These are phyloP conservation scores for Rubus parviflorus DNA, from an alignment of 306 rosid genomes.

Conservation along the genomic window DNA sequence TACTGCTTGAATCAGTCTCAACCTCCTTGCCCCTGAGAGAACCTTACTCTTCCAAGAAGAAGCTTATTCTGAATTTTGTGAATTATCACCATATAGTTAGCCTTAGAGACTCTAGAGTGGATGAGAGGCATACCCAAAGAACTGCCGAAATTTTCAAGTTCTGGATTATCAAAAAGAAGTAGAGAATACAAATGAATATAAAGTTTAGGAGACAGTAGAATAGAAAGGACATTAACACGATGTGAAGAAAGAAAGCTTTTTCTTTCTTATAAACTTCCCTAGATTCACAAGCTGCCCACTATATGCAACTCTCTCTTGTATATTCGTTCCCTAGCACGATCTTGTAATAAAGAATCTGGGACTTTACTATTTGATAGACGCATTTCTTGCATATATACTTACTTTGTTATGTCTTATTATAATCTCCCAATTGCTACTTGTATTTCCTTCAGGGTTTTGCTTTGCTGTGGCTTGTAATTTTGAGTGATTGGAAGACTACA, in stretches of 20 bases:
- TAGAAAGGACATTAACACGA: neutral
- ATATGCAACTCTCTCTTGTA: neutral
- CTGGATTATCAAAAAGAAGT: neutral
- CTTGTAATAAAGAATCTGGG: neutral
- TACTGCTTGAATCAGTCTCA: no score
- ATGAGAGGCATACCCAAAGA: neutral
- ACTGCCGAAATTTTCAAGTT: neutral
- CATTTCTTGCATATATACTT: neutral
- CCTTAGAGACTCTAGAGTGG: neutral
- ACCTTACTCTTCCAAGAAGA: no score
- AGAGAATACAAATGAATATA: neutral
- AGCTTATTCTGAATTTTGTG: neutral
- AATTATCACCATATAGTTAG: neutral
- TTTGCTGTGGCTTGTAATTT: slow-evolving; percentile 4
- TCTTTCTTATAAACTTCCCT: neutral
- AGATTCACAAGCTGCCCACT: neutral
- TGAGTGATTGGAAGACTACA: neutral
- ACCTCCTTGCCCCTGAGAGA: no score
- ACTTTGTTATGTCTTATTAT: no score
- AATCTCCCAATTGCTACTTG: neutral
- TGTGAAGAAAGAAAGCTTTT: neutral
- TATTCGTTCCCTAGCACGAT: neutral
- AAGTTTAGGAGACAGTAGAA: neutral
- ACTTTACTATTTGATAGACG: neutral
- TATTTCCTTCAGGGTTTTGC: slow-evolving; percentile 14